Percentiles rank a stretch among this genome's conserved stretches.
Evolutionary conservation across 768 basidiomycete genomes (phyloP).

Genomic region (Cystofilobasidium macerans): DNA sequence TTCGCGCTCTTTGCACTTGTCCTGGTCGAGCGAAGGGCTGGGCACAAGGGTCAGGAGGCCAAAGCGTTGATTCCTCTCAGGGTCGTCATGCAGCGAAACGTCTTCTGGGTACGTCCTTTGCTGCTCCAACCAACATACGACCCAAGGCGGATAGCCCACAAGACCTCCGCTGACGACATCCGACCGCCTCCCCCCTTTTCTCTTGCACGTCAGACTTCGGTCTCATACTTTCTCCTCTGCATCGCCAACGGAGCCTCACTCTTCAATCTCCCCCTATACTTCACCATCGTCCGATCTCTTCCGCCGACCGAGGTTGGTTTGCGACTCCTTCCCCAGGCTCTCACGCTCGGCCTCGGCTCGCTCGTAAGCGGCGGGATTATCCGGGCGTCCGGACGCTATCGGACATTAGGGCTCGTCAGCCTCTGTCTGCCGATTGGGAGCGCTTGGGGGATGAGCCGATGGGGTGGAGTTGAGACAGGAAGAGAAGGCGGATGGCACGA

Average conservation of each 20-base stretch:
- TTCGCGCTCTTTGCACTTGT: background rate
- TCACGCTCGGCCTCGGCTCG: constrained; percentile 20
- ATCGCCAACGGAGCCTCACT: constrained; percentile 2
- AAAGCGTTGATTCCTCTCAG: constrained; percentile 12
- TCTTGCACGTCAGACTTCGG: background rate
- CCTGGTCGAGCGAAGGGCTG: constrained; percentile 1
- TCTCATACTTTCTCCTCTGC: constrained; percentile 12
- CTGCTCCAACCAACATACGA: background rate
- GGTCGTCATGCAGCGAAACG: constrained; percentile 10
- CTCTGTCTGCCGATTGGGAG: constrained; percentile 3
- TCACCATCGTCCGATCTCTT: constrained; percentile 12
- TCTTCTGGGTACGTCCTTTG: background rate
- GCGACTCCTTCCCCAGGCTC: constrained; percentile 19
- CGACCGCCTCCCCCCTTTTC: background rate
- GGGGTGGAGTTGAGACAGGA: constrained; percentile 1
- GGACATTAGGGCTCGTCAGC: constrained; percentile 6
- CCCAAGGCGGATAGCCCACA: no score
- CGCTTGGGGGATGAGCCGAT: background rate
- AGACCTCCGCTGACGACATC: no score
- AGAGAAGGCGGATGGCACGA: background rate
- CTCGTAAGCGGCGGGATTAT: constrained; percentile 20
- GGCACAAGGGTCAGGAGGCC: constrained; percentile 3
- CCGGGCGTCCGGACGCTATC: constrained; percentile 7
- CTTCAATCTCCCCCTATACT: constrained; percentile 23
- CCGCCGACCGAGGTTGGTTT: constrained; percentile 7